Percentiles rank a stretch among this genome's conserved stretches.
Evolutionary conservation across 495 filamentous ascomycete genomes (phyloP).

Genomic region (Parachaetomium inaequale): DNA sequence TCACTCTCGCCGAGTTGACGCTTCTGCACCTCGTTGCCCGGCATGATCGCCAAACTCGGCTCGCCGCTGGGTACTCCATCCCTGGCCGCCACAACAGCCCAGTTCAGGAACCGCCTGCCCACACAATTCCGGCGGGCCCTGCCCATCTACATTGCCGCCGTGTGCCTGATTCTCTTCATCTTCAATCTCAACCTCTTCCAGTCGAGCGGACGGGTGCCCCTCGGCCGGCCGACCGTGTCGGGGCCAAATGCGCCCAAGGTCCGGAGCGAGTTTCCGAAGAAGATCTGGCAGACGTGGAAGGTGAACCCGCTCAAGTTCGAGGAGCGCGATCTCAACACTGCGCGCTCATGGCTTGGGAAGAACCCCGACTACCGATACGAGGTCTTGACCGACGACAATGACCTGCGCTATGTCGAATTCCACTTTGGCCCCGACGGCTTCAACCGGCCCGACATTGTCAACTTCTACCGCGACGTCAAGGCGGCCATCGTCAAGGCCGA

Average conservation of each 20-base stretch:
- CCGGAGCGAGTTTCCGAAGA: slow-evolving; percentile 33
- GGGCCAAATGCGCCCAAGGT: slow-evolving; percentile 7
- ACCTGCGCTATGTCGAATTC: slow-evolving; percentile 54
- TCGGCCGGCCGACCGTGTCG: background rate
- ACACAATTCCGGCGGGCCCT: slow-evolving; percentile 36
- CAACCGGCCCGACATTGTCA: slow-evolving; percentile 59
- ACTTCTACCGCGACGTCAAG: slow-evolving; percentile 54
- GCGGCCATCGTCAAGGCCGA: slow-evolving; percentile 60
- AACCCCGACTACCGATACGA: slow-evolving; percentile 62
- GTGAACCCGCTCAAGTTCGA: slow-evolving; percentile 56
- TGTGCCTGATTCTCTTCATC: slow-evolving; percentile 40
- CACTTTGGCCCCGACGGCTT: slow-evolving; percentile 55
- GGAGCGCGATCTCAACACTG: slow-evolving; percentile 49
- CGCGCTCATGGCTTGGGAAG: slow-evolving; percentile 54
- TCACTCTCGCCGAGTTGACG: slow-evolving; percentile 1
- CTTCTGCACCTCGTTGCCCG: slow-evolving; percentile 13
- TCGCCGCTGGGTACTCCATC: slow-evolving; percentile 38
- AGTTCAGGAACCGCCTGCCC: slow-evolving; percentile 38
- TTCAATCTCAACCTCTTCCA: slow-evolving; percentile 43
- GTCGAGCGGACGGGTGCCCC: slow-evolving; percentile 22
- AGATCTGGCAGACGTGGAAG: slow-evolving; percentile 69
- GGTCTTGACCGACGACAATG: slow-evolving; percentile 61
- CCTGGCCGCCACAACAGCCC: slow-evolving; percentile 34
- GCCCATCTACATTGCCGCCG: slow-evolving; percentile 33
- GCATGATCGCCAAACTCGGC: slow-evolving; percentile 39